Evolutionary conservation across 306 rosid genomes (phyloP), one percentile per base, ranked within the genome.

Genomic region (Medicago lupulina): DNA sequence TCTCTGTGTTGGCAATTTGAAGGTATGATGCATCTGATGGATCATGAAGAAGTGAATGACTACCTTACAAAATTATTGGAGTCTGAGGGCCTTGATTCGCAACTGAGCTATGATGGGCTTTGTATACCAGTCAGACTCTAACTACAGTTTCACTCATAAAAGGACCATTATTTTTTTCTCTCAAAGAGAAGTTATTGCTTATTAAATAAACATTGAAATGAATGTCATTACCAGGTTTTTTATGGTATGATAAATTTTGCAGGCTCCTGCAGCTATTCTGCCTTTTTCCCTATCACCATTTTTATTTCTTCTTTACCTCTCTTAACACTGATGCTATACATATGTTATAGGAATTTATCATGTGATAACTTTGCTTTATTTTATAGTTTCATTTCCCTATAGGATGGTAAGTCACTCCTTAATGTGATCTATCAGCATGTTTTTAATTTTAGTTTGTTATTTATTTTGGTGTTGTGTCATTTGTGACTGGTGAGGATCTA

Each of bases 11-110:
- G 72, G 71, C 25, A 41, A 80, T 83, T 64, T 84, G 74, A 82
- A 95, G 98, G 98, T 38, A 95, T 90, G 98, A 95, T 95, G 97
- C 98, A 95, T 85, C 74, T 89, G 79, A 92, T 92, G 98, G 97
- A 92, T 83, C 98, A 95, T 62, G 98, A 95, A 62, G 87, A 84
- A 79, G 96, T 90, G 83, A 95, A 84, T 64, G 73, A 39, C 64
- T 86, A 88, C 81, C 98, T 92, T 60, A 4, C 23, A 77, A 85
- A 84, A 67, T 36, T 90, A 81, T 71, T 36, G 90, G 91, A 87
- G 79, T 87, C 87, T 49, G 98, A 95, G 75, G 97, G 91, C 65
- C 88, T 95, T 76, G 96, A 92, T 79, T 91, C 81, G 41, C 96
- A 95, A 72, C 86, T 92, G 80, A 95, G 97, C 81, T 90, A 88